Base-by-base conservation (phyloP, 345 rosid genomes). In the Rhizophora mangle region DNA sequence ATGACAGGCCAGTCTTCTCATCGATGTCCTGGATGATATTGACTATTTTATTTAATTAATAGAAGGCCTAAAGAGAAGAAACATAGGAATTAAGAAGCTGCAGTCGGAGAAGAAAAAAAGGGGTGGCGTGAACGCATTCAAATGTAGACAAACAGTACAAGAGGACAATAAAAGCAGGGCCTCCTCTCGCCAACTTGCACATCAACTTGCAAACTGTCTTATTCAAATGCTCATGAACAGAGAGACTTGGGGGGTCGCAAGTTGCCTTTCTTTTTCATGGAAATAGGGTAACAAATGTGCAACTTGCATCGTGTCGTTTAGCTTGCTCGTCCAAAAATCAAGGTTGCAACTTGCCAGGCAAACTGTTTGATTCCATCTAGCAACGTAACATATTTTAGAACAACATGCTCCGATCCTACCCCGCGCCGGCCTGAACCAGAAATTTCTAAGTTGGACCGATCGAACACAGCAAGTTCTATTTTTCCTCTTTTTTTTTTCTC, bases 141-240 rank as follows among this genome's bases (percentile, higher is more conserved):
- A 81, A 76, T 76, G 75, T 10, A 63, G 68, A 73, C 63, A 22
- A 73, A 68, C 0, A 71, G 49, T 37, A 39, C 78, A 70, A 51
- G 65, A 36, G 75, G 72, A 72, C 70, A 81, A 72, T 68, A 67
- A 79, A 72, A 76, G 65, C 65, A 63, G 39, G 10, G 62, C 57
- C 69, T 63, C 62, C 16, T 22, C 60, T 5, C 6, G 24, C 67
- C 86, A 74, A 84, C 85, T 79, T 84, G 87, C 87, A 52, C 22
- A 5, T 64, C 87, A 82, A 84, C 87, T 88, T 85, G 88, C 59
- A 63, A 73, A 32, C 70, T 57, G 71, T 76, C 79, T 71, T 60
- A 67, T 72, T 77, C 69, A 36, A 59, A 29, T 21, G 2, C 16
- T 55, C 60, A 31, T n/a, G 24, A 22, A 24, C 16, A 32, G 15